A percentile compares a stretch with the other conserved stretches of the same genome.
Conservation (phyloP, 345 rosid species). For the Melaleuca quinquenervia region DNA sequence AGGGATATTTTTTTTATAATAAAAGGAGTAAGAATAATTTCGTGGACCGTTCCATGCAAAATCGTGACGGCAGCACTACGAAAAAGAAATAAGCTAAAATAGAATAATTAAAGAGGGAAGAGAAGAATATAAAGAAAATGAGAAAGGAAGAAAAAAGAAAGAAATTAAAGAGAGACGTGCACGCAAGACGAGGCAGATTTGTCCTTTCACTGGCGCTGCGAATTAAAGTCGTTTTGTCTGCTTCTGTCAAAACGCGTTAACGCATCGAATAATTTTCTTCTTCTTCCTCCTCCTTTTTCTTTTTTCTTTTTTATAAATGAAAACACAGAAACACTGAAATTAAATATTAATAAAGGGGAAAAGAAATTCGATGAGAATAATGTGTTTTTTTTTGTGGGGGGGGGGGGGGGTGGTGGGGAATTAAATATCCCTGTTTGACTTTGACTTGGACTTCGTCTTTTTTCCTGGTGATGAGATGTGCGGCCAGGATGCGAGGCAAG, state of each 20-base stretch:
- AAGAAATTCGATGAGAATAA: not conserved
- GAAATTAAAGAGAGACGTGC: conserved; percentile 34
- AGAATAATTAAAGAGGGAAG: not conserved
- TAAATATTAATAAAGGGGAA: not conserved
- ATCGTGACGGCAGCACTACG: not conserved
- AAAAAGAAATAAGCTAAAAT: not conserved
- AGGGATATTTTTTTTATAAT: too few relatives aligned
- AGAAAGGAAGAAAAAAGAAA: not conserved
- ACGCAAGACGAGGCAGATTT: conserved; percentile 56
- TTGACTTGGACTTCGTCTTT: not conserved
- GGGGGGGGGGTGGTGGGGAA: too few relatives aligned
- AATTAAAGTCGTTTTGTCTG: conserved; percentile 22
- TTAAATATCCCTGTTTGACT: not conserved
- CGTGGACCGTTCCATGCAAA: not conserved
- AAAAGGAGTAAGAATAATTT: not conserved
- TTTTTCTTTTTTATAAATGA: too few relatives aligned
- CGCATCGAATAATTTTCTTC: not conserved
- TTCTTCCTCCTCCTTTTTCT: not conserved
- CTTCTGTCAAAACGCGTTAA: not conserved
- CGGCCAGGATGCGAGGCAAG: not conserved
- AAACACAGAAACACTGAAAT: not conserved
- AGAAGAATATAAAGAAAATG: not conserved
- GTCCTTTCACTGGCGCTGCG: conserved; percentile 19
- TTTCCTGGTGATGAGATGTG: not conserved
- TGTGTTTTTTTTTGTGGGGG: too few relatives aligned